Evolutionary conservation across 2,329 filamentous ascomycete species (phyloP), one percentile per base, ranked within the genome.

Genomic region (Acephala macrosclerotiorum): DNA sequence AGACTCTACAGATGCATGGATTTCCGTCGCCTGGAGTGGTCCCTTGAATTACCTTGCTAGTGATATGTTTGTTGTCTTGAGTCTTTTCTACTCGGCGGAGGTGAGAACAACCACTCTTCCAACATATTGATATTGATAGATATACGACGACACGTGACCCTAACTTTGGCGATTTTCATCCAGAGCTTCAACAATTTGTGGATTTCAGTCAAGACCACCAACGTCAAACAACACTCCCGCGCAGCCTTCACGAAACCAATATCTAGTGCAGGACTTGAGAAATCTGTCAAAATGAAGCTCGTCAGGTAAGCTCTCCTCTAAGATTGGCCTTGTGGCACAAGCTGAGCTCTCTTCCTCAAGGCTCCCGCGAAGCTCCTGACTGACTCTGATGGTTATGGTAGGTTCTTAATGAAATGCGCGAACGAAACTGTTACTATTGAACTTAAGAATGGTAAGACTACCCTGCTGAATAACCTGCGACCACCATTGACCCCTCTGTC

Each of bases 401-500:
- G 96, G 80, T 99, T 99, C 81, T 85, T 99, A 75, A 98, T 98
- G 95, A 99, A 99, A 86, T 98, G 95, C 81, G 90, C 92, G 81
- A 98, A 97, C 81, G 96, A 99, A 84, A 97, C 96, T 76, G 96
- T 98, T 76, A 98, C 95, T 53, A 92, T 99, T 80, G 96, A 99
- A 82, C 86, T 99, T 73, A 99, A 99, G 82, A 98, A 98, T 87
- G 96, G 94, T 96, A 84, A 55, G 79, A 74, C 53, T 12, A 25
- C 29, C 6, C 8, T 4, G 9, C 14, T 16, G 7, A 38, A 53
- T 53, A 35, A 11, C 36, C 51, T 35, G 51, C 65, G 33, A 40
- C 42, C 51, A 12, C 26, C 59, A 26, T 29, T 18, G 33, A 29
- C 49, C 26, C 51, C 57, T 51, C 29, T 7, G 64, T 40, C 29